phyloP scores from a whole-genome alignment of 257 asterid genomes.

The Coffea canephora region DNA sequence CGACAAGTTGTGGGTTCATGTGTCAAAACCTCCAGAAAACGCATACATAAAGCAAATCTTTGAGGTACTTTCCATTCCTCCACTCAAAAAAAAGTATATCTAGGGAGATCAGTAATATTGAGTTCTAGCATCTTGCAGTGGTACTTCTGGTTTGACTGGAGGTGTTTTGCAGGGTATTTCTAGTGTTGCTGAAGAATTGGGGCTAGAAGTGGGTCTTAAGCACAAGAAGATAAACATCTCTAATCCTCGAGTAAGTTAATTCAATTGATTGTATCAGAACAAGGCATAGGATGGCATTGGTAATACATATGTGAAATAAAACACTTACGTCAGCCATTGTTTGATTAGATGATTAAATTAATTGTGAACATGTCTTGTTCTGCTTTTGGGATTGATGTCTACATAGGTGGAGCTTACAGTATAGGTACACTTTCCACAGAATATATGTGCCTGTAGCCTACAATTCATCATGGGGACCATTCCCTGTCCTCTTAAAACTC shows the following conservation, averaged over 20 bases:
- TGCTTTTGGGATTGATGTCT: background rate
- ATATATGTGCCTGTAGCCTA: background rate
- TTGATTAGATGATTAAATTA: background rate
- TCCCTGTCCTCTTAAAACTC: background rate
- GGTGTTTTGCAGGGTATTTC: constrained; percentile 70
- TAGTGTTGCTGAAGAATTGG: constrained; percentile 72
- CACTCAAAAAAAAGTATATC: background rate
- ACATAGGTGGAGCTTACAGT: background rate
- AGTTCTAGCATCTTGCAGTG: constrained; percentile 9
- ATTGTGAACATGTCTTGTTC: background rate
- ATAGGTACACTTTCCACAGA: background rate
- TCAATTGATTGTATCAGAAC: background rate
- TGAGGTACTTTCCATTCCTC: constrained; percentile 46
- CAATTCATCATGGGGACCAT: background rate
- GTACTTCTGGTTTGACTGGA: constrained; percentile 23
- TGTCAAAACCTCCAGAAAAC: constrained; percentile 93
- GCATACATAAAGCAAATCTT: constrained; percentile 75
- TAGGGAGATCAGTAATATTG: background rate
- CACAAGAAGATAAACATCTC: constrained; percentile 98
- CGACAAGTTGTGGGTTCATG: constrained; percentile 72
- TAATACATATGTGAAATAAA: background rate
- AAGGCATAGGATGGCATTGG: background rate
- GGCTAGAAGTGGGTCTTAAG: constrained; percentile 77
- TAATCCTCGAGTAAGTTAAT: constrained; percentile 77
- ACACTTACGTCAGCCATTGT: background rate